Base-by-base conservation (phyloP, 768 basidiomycete species). In the Amanita pseudoporphyria region DNA sequence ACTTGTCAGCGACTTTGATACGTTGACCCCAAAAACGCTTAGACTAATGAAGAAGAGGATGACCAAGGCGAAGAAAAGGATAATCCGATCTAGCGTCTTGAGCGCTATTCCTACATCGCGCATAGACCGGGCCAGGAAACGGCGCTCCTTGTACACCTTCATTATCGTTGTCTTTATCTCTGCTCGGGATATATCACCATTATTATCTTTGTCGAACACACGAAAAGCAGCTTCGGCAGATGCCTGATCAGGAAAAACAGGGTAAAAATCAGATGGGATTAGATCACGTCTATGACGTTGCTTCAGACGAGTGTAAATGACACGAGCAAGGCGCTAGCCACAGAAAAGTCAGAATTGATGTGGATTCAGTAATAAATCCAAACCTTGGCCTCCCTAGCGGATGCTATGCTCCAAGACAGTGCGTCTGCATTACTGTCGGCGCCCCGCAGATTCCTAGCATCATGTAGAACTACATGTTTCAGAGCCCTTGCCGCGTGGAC, bases 91-190 rank as follows among this genome's bases (percentile, higher is more conserved):
- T 22, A 89, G 71, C 6, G 80, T 82, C 56, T 63, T 71, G 38
- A 89, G 70, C 24, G 87, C 87, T 32, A 68, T 73, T 9, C 79
- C 71, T 41, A 84, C 84, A 60, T 89, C 87, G 43, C 78, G 82
- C 77, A 89, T 82, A 21, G 82, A 82, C 45, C 82, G 78, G 36
- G 80, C 81, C 22, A 90, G 69, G 67, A 81, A 81, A 19, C 85
- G 75, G 1, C 87, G 79, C 60, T 90, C 87, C 61, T 82, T 85
- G 71, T 89, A 90, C 10, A 84, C 72, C 58, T 74, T 79, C 52
- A 87, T 64, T 21, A 87, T 60, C 24, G 73, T 74, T 22, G 75
- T 68, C 65, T 87, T 89, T 60, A 90, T 74, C 62, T 90, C 87
- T n/a, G 76, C 69, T 32, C 80, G 78, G 12, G 82, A 80, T 49